Percentiles rank a stretch among this genome's conserved stretches.
These are phyloP conservation scores for Kwoniella dendrophila DNA, from an alignment of 768 basidiomycete genomes.

Conservation along the genomic window DNA sequence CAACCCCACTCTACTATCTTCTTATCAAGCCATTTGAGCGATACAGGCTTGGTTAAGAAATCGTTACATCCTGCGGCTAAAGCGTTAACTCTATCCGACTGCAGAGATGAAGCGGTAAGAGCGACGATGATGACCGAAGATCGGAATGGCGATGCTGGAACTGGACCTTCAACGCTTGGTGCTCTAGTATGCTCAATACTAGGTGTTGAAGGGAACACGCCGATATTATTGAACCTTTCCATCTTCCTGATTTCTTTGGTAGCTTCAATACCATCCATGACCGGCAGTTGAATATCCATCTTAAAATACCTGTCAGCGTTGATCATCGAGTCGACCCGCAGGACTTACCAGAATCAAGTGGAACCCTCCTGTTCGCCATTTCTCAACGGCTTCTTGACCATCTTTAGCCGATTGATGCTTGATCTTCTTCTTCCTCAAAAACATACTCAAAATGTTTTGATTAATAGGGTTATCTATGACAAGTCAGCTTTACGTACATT, in stretches of 20 bases:
- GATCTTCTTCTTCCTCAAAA: slow-evolving; percentile 94
- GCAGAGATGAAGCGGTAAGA: slow-evolving; percentile 93
- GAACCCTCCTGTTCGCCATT: slow-evolving; percentile 89
- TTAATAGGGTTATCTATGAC: slow-evolving; percentile 93
- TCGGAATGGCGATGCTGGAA: slow-evolving; percentile 64
- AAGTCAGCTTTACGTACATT: slow-evolving; percentile 13
- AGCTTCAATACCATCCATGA: slow-evolving; percentile 97
- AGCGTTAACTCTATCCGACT: slow-evolving; percentile 93
- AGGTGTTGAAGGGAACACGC: slow-evolving; percentile 71
- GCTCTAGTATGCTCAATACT: slow-evolving; percentile 59
- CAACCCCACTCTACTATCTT: slow-evolving; percentile 99
- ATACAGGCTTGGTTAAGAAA: slow-evolving; percentile 96
- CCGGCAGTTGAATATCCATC: slow-evolving; percentile 99
- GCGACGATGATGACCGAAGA: slow-evolving; percentile 98
- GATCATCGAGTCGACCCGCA: not conserved
- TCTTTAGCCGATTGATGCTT: slow-evolving; percentile 92
- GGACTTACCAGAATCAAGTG: slow-evolving; percentile 86
- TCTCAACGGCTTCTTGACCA: slow-evolving; percentile 91
- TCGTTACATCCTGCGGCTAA: slow-evolving; percentile 98
- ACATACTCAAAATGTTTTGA: slow-evolving; percentile 93
- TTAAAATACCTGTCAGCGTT: slow-evolving; percentile 51
- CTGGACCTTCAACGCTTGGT: slow-evolving; percentile 30
- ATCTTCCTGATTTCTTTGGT: slow-evolving; percentile 91
- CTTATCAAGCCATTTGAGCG: slow-evolving; percentile 89
- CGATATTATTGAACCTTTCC: slow-evolving; percentile 70